Percentiles rank a stretch among this genome's conserved stretches.
These are phyloP conservation scores for Thermothielavioides terrestris DNA, from an alignment of 495 filamentous ascomycete genomes.

Conservation along the genomic window DNA sequence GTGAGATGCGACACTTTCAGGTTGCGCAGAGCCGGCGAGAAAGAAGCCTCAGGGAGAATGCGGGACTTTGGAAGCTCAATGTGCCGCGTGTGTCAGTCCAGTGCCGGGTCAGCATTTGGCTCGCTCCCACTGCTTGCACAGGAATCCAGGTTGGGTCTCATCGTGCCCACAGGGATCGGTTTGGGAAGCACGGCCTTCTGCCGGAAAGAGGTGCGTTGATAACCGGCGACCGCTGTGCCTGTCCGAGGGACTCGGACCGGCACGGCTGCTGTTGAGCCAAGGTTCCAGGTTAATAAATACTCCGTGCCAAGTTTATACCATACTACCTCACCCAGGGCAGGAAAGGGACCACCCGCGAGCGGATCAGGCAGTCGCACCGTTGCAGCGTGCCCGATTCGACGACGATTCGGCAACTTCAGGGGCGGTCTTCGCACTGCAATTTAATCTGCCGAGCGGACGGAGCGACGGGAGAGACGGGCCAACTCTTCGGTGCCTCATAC, in stretches of 20 bases:
- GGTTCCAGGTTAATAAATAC: too few species aligned
- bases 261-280: too few species aligned
- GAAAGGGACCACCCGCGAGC: background rate
- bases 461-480: background rate
- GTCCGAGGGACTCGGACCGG: too few species aligned
- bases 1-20: conserved; percentile 10
- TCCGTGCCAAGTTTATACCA: background rate
- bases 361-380: background rate
- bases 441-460: background rate
- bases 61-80: conserved; percentile 6
- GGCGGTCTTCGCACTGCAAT: conserved; percentile 3
- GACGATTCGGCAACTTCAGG: background rate
- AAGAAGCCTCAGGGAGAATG: background rate
- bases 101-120: too few species aligned
- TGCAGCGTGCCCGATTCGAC: background rate
- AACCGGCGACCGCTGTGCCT: too few species aligned
- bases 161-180: background rate
- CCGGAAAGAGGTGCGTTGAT: background rate
- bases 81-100: too few species aligned
- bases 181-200: background rate
- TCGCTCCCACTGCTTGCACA: background rate
- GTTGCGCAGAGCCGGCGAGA: too few species aligned
- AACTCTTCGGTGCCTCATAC: too few species aligned
- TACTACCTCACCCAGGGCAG: background rate
- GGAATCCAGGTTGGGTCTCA: background rate